Percentiles rank a stretch among this genome's conserved stretches.
Conservation (phyloP, 78 protist species). For the Dictyostelium brefeldianum region DNA sequence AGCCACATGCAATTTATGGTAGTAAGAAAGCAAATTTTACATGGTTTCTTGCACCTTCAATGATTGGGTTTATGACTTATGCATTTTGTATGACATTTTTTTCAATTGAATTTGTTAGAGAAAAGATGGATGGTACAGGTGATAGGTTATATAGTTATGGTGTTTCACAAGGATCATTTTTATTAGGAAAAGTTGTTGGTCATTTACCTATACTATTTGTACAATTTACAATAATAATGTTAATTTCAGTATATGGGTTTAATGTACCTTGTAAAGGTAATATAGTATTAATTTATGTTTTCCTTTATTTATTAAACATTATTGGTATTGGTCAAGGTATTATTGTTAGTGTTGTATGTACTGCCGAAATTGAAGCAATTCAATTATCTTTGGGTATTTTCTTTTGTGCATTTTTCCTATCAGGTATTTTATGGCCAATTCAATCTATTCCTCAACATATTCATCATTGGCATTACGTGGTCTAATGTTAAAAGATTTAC, state of each 20-base stretch:
- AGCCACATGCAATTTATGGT: constrained; percentile 58
- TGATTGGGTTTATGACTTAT: not conserved
- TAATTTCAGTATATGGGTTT: constrained; percentile 6
- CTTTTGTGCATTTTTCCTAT: not conserved
- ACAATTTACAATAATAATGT: constrained; percentile 20
- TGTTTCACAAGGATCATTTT: not conserved
- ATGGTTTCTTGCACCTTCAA: constrained; percentile 65
- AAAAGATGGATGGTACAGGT: constrained; percentile 24
- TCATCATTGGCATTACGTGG: not conserved
- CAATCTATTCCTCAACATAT: not conserved
- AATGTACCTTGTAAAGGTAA: constrained; percentile 22
- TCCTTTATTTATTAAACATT: constrained; percentile 9
- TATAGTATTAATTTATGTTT: constrained; percentile 13
- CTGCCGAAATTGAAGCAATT: constrained; percentile 1
- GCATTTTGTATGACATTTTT: not conserved
- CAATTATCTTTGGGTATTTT: constrained; percentile 23
- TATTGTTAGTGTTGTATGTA: not conserved
- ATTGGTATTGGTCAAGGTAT: constrained; percentile 39
- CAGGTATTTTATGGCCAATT: constrained; percentile 13
- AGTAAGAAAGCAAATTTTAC: not conserved
- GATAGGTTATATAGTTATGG: constrained; percentile 43
- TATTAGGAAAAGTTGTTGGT: not conserved
- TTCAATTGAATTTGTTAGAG: not conserved
- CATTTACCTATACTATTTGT: not conserved
- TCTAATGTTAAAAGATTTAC: not conserved